These are phyloP conservation scores for Neophaeococcomyces mojaviensis DNA, from an alignment of 2,329 filamentous ascomycete species.

Conservation along the genomic window DNA sequence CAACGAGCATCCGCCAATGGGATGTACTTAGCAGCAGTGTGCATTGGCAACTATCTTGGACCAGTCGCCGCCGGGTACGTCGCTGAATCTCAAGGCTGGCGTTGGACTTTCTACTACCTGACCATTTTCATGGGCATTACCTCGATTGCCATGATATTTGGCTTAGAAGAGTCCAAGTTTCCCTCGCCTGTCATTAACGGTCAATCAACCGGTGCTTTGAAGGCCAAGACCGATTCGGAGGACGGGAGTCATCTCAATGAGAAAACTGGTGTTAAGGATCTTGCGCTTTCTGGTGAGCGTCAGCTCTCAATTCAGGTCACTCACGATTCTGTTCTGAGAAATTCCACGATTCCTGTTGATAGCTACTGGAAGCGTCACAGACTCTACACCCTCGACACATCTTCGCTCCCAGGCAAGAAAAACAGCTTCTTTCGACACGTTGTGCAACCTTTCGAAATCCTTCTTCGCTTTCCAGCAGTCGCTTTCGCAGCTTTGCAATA, in stretches of 20 bases:
- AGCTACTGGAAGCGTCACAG: slow-evolving; percentile 24
- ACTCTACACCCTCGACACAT: slow-evolving; percentile 21
- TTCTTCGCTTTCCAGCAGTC: slow-evolving; percentile 33
- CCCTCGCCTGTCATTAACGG: slow-evolving; percentile 18
- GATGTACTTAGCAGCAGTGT: slow-evolving; percentile 39
- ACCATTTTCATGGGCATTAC: slow-evolving; percentile 27
- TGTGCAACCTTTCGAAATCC: slow-evolving; percentile 27
- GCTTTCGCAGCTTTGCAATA: slow-evolving; percentile 36
- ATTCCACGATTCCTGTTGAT: slow-evolving; percentile 12
- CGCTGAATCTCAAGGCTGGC: slow-evolving; percentile 29
- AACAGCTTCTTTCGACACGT: slow-evolving; percentile 27
- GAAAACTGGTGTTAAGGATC: not conserved
- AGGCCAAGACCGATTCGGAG: not conserved
- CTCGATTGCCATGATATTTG: slow-evolving; percentile 27
- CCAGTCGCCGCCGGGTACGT: slow-evolving; percentile 30
- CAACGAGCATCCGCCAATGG: slow-evolving; percentile 45
- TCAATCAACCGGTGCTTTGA: not conserved
- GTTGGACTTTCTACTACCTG: slow-evolving; percentile 31
- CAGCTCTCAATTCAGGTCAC: slow-evolving; percentile 13
- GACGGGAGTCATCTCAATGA: not conserved
- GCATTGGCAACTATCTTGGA: slow-evolving; percentile 30
- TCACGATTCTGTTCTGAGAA: slow-evolving; percentile 25
- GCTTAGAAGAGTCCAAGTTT: slow-evolving; percentile 34
- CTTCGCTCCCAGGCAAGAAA: slow-evolving; percentile 17
- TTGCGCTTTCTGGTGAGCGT: not conserved